These are phyloP conservation scores for Trichosporon sp. DNA, from an alignment of 1,284 basidiomycete genomes.

Conservation along the genomic window DNA sequence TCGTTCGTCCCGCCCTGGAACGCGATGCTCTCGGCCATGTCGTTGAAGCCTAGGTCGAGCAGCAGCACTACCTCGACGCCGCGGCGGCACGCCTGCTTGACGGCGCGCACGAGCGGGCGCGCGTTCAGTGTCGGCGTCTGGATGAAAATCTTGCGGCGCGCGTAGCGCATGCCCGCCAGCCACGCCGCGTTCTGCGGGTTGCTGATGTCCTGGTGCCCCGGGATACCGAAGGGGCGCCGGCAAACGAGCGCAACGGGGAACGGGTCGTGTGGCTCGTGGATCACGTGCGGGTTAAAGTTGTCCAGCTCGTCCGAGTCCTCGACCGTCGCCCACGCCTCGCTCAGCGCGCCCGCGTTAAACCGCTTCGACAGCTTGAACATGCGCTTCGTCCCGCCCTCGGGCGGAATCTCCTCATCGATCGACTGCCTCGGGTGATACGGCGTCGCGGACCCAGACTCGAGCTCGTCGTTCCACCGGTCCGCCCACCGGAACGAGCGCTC, in stretches of 20 bases:
- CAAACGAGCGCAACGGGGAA: slow-evolving; percentile 72
- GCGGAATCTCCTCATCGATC: slow-evolving; percentile 26
- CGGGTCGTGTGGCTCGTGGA: slow-evolving; percentile 59
- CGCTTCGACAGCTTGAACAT: slow-evolving; percentile 47
- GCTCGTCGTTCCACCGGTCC: slow-evolving; percentile 3
- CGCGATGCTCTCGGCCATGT: slow-evolving; percentile 61
- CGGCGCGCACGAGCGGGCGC: slow-evolving; percentile 61
- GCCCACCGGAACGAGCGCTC: slow-evolving; percentile 7
- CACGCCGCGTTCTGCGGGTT: slow-evolving; percentile 72
- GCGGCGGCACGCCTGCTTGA: slow-evolving; percentile 62
- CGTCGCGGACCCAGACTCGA: slow-evolving; percentile 10
- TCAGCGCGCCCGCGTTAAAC: slow-evolving; percentile 52
- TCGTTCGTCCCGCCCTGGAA: slow-evolving; percentile 78
- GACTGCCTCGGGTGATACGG: slow-evolving; percentile 16
- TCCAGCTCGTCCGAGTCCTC: slow-evolving; percentile 53
- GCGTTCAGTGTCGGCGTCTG: slow-evolving; percentile 75
- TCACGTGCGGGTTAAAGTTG: slow-evolving; percentile 56
- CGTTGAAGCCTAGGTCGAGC: slow-evolving; percentile 65
- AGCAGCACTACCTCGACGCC: slow-evolving; percentile 65
- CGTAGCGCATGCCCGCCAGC: slow-evolving; percentile 67
- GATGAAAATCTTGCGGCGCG: slow-evolving; percentile 66
- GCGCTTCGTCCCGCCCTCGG: slow-evolving; percentile 39
- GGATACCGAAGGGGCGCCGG: slow-evolving; percentile 61
- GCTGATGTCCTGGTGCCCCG: slow-evolving; percentile 54
- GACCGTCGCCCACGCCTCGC: slow-evolving; percentile 52